Evolutionary conservation across 176 grass and related monocot species (phyloP).

Genomic region (Triticum dicoccoides): DNA sequence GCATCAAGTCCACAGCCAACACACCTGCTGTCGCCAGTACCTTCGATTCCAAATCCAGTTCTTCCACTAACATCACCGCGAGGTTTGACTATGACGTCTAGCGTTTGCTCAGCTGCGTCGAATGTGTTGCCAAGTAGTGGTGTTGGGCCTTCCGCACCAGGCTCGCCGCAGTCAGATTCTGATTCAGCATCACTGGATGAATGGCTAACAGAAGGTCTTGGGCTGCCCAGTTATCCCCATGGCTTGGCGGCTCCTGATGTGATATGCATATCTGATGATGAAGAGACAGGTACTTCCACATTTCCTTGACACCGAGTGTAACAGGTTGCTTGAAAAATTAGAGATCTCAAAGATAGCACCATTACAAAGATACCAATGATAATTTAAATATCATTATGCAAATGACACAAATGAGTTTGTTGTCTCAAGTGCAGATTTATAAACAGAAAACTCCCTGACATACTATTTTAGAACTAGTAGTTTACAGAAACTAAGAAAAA

Average conservation of each 20-base stretch:
- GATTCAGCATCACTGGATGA: conserved; percentile 29
- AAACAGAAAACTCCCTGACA: too few relatives aligned
- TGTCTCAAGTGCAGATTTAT: too few relatives aligned
- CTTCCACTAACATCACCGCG: background rate
- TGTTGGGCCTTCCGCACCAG: background rate
- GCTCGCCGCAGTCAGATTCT: background rate
- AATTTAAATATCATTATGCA: too few relatives aligned
- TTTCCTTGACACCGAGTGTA: too few relatives aligned
- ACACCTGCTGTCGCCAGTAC: background rate
- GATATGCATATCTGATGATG: conserved; percentile 44
- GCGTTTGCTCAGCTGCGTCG: background rate
- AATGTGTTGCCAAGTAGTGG: background rate
- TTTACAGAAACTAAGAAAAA: too few relatives aligned
- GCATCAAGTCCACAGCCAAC: too few relatives aligned
- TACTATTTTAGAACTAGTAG: too few relatives aligned
- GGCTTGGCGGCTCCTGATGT: background rate
- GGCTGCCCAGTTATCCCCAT: background rate
- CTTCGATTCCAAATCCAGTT: background rate
- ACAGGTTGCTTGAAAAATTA: too few relatives aligned
- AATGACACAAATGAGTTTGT: too few relatives aligned
- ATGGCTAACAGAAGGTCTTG: conserved; percentile 34
- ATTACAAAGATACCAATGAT: too few relatives aligned
- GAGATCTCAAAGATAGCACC: too few relatives aligned
- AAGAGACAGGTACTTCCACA: background rate
- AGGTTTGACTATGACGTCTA: background rate